Evolutionary conservation across 805 yeast species (phyloP).

Genomic region (Metschnikowia similis): DNA sequence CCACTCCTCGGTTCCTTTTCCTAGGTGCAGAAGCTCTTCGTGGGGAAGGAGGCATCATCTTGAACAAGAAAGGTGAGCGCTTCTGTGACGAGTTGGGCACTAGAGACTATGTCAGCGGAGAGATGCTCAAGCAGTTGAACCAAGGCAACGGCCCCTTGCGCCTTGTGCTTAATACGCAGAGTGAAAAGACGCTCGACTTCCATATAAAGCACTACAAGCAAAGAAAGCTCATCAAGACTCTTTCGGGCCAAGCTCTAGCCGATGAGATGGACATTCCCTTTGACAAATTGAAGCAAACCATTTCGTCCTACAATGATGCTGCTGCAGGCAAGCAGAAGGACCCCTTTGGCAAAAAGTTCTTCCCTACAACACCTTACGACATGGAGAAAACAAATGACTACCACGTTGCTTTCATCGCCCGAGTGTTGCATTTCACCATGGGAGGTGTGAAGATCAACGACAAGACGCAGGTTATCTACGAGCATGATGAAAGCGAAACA

Average conservation of each 20-base stretch:
- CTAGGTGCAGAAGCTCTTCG: constrained; percentile 64
- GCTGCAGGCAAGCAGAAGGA: constrained; percentile 39
- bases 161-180: constrained; percentile 44
- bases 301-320: constrained; percentile 38
- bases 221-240: constrained; percentile 49
- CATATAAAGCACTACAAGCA: constrained; percentile 55
- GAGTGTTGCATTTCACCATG: constrained; percentile 65
- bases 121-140: constrained; percentile 44
- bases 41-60: constrained; percentile 62
- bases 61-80: constrained; percentile 49
- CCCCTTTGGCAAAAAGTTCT: constrained; percentile 44
- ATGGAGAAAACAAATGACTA: constrained; percentile 31
- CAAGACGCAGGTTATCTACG: constrained; percentile 34
- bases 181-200: constrained; percentile 43
- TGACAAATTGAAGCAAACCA: constrained; percentile 26
- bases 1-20: constrained; percentile 47
- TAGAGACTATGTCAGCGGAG: constrained; percentile 56
- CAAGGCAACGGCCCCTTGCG: constrained; percentile 45
- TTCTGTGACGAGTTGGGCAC: constrained; percentile 60
- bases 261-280: constrained; percentile 35
- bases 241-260: constrained; percentile 42
- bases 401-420: constrained; percentile 51
- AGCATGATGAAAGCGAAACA: constrained; percentile 20
- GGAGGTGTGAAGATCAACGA: constrained; percentile 61
- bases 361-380: constrained; percentile 45